Evolutionary conservation across 495 filamentous ascomycete genomes (phyloP), one percentile per base, ranked within the genome.

Genomic region (Xylaria castorea): DNA sequence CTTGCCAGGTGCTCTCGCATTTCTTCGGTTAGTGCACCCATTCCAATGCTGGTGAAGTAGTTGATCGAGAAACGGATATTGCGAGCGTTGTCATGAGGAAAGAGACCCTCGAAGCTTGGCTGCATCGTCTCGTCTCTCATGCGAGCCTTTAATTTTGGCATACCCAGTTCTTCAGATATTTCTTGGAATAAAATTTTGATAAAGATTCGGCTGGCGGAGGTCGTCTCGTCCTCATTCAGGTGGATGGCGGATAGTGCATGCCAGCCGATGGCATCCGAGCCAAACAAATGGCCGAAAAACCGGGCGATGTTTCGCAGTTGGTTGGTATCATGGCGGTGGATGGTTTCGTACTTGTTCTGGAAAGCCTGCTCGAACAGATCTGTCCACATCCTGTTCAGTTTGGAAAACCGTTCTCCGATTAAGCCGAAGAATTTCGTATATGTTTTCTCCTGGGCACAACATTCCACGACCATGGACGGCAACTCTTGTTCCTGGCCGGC

Each of bases 11-110:
- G 90, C 75, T 94, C 93, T 75, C 96, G 90, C 95, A 98, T 97
- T 74, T 94, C 92, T 74, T 98, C 97, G 16, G 96, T 99, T 74
- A 99, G 83, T 40, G 87, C 89, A 81, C 96, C 96, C 91, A 99
- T 94, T 71, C 94, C 94, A 79, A 99, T 95, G 75, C 93, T 94
- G 9, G 96, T 99, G 81, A 98, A 98, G 84, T 97, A 99, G 81
- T 99, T 99, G 89, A 98, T 97, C 25, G 95, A 93, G 85, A 99
- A 99, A 55, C 96, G 91, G 18, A 93, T 95, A 81, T 97, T 94
- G 70, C 92, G 89, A 9, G 93, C 90, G 77, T 95, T 93, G 77
- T 98, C 94, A 44, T 81, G 90, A 0, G 96, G 97, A 88, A 99
- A 99, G 11, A 99, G 83, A 64, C 97, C 95, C 38, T 92, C 87